Conservation (phyloP, 2,329 filamentous ascomycete species). For the Cryphonectria radicalis region DNA sequence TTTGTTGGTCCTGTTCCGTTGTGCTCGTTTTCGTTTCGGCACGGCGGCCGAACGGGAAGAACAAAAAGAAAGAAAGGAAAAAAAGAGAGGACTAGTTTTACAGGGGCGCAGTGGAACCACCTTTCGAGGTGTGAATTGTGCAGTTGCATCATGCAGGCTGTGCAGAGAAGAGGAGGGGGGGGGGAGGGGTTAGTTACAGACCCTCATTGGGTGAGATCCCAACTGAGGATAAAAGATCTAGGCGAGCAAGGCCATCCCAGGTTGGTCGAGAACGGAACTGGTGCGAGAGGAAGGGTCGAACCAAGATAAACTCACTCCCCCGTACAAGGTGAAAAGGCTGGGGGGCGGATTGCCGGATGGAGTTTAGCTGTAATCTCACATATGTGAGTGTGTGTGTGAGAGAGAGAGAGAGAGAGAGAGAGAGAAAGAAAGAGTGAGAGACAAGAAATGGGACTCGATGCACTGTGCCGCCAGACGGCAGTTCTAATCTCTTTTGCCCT, state of each 20-base stretch:
- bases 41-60: constrained; percentile 15
- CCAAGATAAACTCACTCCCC: constrained; percentile 21
- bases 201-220: constrained; percentile 14
- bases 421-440: too few relatives aligned
- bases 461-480: constrained; percentile 11
- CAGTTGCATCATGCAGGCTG: constrained; percentile 21
- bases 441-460: not conserved
- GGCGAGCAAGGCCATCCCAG: constrained; percentile 25
- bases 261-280: constrained; percentile 20
- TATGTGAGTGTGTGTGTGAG: too few relatives aligned
- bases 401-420: too few relatives aligned
- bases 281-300: not conserved
- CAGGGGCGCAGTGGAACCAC: constrained; percentile 14
- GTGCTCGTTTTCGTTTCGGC: constrained; percentile 15
- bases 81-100: constrained; percentile 12
- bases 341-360: constrained; percentile 16
- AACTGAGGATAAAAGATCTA: constrained; percentile 16
- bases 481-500: not conserved
- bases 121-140: constrained; percentile 12
- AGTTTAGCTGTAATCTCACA: constrained; percentile 14
- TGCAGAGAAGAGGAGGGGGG: constrained; percentile 13
- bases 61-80: not conserved
- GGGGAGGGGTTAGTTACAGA: constrained; percentile 11
- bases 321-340: constrained; percentile 11
- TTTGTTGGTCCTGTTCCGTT: not conserved